Percentiles rank a stretch among this genome's conserved stretches.
Conservation (phyloP, 768 basidiomycete genomes). For the Boletus sp. region DNA sequence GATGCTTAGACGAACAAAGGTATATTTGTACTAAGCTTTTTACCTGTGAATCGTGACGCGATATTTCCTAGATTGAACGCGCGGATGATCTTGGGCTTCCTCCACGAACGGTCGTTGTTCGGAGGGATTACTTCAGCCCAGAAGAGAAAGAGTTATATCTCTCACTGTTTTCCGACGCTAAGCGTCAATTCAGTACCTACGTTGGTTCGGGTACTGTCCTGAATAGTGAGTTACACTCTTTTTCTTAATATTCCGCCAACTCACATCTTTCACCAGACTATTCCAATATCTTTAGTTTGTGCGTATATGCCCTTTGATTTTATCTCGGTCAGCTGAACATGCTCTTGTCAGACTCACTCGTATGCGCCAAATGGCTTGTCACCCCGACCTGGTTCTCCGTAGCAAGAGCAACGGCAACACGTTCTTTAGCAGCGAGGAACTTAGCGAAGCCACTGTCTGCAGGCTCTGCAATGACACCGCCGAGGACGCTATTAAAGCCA, state of each 20-base stretch:
- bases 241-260: not conserved
- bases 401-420: constrained; percentile 73
- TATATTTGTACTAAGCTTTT: constrained; percentile 19
- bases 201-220: constrained; percentile 86
- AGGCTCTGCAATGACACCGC: constrained; percentile 95
- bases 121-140: constrained; percentile 89
- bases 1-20: constrained; percentile 94
- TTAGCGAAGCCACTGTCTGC: constrained; percentile 80
- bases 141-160: constrained; percentile 96
- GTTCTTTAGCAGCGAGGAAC: constrained; percentile 53
- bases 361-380: constrained; percentile 94
- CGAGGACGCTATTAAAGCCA: constrained; percentile 94
- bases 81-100: constrained; percentile 96
- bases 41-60: not conserved
- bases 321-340: not conserved
- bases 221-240: constrained; percentile 63
- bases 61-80: constrained; percentile 64
- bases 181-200: constrained; percentile 88
- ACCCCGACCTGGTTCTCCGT: constrained; percentile 89
- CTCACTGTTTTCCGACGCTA: constrained; percentile 89
- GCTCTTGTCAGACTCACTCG: constrained; percentile 69
- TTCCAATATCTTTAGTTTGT: constrained; percentile 85
- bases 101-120: constrained; percentile 84
- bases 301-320: constrained; percentile 22
- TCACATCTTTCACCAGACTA: constrained; percentile 52